Evolutionary conservation across 116 monocot species (phyloP).

Genomic region (Thalassia testudinum): DNA sequence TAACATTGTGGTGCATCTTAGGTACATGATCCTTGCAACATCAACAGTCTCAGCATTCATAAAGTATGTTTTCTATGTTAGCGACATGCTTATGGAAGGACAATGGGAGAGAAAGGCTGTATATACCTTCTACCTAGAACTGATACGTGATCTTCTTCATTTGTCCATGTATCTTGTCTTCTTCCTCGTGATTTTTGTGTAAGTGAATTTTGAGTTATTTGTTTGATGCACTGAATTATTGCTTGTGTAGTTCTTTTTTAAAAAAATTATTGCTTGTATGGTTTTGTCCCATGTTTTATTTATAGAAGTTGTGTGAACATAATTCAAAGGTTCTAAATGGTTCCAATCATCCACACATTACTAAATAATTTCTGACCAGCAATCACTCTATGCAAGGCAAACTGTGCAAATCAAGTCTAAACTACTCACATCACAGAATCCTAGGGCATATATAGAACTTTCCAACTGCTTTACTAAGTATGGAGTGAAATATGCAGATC

Average conservation of each 20-base stretch:
- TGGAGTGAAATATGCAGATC: too few species aligned
- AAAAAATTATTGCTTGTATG: neutral
- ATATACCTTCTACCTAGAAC: slow-evolving; percentile 86
- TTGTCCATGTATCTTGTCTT: slow-evolving; percentile 81
- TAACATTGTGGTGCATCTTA: slow-evolving; percentile 6
- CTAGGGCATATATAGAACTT: too few species aligned
- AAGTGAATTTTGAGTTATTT: slow-evolving; percentile 29
- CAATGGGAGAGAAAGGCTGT: slow-evolving; percentile 94
- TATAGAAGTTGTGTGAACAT: neutral
- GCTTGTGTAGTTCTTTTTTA: too few species aligned
- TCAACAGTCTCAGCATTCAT: slow-evolving; percentile 65
- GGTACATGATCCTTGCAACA: slow-evolving; percentile 83
- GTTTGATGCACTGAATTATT: too few species aligned
- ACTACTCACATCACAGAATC: too few species aligned
- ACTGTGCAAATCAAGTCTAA: too few species aligned
- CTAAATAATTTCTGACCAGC: too few species aligned
- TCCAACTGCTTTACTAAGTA: too few species aligned
- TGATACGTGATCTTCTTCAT: slow-evolving; percentile 76
- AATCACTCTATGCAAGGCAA: too few species aligned
- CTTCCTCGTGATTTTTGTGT: slow-evolving; percentile 80
- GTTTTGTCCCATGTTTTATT: neutral
- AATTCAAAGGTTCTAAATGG: too few species aligned
- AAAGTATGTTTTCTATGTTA: slow-evolving; percentile 74
- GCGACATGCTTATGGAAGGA: slow-evolving; percentile 89
- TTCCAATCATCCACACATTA: too few species aligned